Base-by-base conservation (phyloP, 1,139 yeast species). In the Blastobotrys apis region DNA sequence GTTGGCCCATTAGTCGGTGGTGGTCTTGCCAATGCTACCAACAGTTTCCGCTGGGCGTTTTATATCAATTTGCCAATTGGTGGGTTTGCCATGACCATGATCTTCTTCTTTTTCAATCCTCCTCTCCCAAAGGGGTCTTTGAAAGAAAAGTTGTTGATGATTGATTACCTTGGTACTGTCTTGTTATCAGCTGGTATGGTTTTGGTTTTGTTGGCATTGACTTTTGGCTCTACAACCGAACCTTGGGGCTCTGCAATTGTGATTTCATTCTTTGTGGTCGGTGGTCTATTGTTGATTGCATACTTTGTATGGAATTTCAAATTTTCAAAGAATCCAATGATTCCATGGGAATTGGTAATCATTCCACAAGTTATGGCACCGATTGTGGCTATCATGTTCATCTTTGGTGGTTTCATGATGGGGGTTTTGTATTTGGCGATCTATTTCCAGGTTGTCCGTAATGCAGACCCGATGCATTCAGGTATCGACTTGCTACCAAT, bases 1-100 rank as follows among this genome's bases (percentile, higher is more conserved):
- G 57, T 73, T 32, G 90, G 88, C 1, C 90, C 90, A 0, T 67
- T 81, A 43, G 57, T 81, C 32, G 88, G 88, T 22, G 87, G 86
- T 17, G 41, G 25, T 3, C 20, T 29, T 10, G 80, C 81, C 1
- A 75, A 80, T 53, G 71, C 83, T 1, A 59, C 77, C 12, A 68
- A 74, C 39, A 67, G 78, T 16, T 83, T 90, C 90, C 72, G 90
- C 58, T 82, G 90, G 88, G 78, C 85, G 53, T 83, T 82, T 60
- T 83, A 78, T 59, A 71, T 83, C 53, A 83, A 82, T 57, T 62
- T 83, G 45, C 86, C 88, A 2, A 64, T 81, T 31, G 84, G 84
- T 13, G 87, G 81, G 0, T 50, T 72, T 3, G 80, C 83, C 0
- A 60, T 73, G 15, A 55, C 62, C 0, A 55, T 73, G 19, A 66